phyloP scores from a whole-genome alignment of 345 rosid genomes.

The Sisymbrium irio region DNA sequence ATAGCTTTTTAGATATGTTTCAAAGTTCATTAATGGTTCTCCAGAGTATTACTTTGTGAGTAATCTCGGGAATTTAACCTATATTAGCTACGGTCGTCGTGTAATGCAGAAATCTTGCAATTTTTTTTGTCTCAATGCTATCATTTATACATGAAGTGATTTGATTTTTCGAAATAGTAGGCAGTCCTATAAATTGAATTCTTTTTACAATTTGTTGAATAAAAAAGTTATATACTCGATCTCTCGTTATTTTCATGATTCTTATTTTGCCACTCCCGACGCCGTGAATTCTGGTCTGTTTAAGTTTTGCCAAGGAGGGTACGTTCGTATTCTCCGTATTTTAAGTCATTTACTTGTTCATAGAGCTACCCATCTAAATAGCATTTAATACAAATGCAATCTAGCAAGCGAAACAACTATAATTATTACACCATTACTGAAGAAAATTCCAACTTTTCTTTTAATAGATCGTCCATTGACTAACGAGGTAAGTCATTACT shows the following conservation, averaged over 20 bases:
- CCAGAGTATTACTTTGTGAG: background rate
- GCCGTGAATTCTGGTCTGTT: constrained; percentile 22
- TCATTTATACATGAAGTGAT: background rate
- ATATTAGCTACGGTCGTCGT: background rate
- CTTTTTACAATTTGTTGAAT: background rate
- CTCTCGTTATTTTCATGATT: constrained; percentile 19
- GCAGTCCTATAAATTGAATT: background rate
- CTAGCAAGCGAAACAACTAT: background rate
- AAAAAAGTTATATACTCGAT: background rate
- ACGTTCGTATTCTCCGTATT: background rate
- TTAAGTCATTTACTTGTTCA: background rate
- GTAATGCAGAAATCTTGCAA: background rate
- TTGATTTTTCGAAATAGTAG: background rate
- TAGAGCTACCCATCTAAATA: background rate
- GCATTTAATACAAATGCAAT: constrained; percentile 15
- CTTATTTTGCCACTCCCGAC: constrained; percentile 19
- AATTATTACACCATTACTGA: background rate
- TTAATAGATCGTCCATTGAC: background rate
- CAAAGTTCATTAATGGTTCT: background rate
- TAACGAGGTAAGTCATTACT: background rate
- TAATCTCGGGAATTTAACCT: background rate
- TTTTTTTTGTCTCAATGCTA: background rate
- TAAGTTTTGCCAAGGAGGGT: background rate
- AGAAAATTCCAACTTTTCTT: background rate
- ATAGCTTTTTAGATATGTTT: background rate